Evolutionary conservation across 2,329 filamentous ascomycete species (phyloP).

Genomic region (Celoporthe dispersa): DNA sequence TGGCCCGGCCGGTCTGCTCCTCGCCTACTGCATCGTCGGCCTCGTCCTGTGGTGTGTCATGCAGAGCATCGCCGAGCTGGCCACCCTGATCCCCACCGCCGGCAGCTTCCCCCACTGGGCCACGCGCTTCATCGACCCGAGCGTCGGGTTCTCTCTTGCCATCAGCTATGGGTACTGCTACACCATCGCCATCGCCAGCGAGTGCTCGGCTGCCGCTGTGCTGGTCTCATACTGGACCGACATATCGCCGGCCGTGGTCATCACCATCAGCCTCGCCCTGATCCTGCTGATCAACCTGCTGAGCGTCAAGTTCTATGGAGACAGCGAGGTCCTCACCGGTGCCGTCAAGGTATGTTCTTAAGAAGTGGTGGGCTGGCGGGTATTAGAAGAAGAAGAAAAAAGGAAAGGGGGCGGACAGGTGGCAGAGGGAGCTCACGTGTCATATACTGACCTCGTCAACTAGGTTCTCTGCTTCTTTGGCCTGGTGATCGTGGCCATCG

Average conservation of each 20-base stretch:
- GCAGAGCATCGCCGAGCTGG: slow-evolving; percentile 32
- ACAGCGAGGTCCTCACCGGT: slow-evolving; percentile 25
- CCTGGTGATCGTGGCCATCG: slow-evolving; percentile 30
- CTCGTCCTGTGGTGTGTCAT: slow-evolving; percentile 29
- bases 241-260: slow-evolving; percentile 29
- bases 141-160: slow-evolving; percentile 31
- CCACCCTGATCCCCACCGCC: slow-evolving; percentile 30
- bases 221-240: slow-evolving; percentile 31
- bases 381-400: too few species aligned
- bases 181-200: slow-evolving; percentile 30
- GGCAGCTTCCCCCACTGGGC: slow-evolving; percentile 32
- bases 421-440: neutral
- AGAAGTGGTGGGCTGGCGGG: too few species aligned
- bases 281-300: slow-evolving; percentile 28
- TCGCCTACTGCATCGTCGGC: slow-evolving; percentile 28
- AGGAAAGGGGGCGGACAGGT: neutral
- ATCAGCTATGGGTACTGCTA: slow-evolving; percentile 31
- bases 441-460: neutral
- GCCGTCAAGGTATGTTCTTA: slow-evolving; percentile 23
- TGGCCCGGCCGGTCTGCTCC: slow-evolving; percentile 30
- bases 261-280: slow-evolving; percentile 24
- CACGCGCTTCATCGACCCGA: slow-evolving; percentile 30
- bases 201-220: slow-evolving; percentile 31
- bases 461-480: slow-evolving; percentile 31
- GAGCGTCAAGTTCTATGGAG: slow-evolving; percentile 29